These are phyloP conservation scores for Amauroascus verrucosus DNA, from an alignment of 2,329 filamentous ascomycete genomes.

Conservation along the genomic window DNA sequence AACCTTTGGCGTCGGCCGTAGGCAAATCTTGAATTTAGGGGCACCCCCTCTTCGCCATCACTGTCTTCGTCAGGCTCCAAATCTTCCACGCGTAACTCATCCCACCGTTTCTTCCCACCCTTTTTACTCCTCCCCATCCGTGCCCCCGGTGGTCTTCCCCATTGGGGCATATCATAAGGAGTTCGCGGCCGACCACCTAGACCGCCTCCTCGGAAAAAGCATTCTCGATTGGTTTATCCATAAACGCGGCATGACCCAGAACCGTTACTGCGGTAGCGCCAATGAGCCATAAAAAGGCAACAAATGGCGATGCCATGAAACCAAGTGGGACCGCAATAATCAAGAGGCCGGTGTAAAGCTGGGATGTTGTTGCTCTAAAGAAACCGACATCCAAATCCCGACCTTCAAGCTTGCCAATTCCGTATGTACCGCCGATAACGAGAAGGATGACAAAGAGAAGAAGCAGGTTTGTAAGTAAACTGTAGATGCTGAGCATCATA, in stretches of 20 bases:
- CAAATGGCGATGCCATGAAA: constrained; percentile 72
- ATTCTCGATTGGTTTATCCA: constrained; percentile 99
- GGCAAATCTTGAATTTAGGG: constrained; percentile 7
- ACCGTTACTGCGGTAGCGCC: constrained; percentile 91
- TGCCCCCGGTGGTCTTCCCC: constrained; percentile 99
- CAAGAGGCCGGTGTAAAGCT: constrained; percentile 84
- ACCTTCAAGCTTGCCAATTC: constrained; percentile 83
- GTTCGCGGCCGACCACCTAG: constrained; percentile 99
- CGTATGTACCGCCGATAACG: constrained; percentile 74
- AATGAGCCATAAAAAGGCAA: constrained; percentile 86
- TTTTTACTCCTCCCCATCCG: constrained; percentile 54
- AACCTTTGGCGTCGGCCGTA: neutral
- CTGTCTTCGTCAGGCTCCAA: constrained; percentile 44
- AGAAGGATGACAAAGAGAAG: constrained; percentile 90
- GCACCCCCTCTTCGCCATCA: constrained; percentile 35
- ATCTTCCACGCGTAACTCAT: constrained; percentile 52
- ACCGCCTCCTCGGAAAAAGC: constrained; percentile 99
- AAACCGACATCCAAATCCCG: constrained; percentile 78
- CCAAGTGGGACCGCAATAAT: constrained; percentile 74
- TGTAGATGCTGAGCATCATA: constrained; percentile 91
- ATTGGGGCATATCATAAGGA: constrained; percentile 82
- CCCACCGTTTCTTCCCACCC: constrained; percentile 44
- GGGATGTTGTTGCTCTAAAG: constrained; percentile 73
- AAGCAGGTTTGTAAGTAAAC: constrained; percentile 73
- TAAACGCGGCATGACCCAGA: constrained; percentile 83